Conservation (phyloP, 2,329 filamentous ascomycete species). For the Daldinia sp. region DNA sequence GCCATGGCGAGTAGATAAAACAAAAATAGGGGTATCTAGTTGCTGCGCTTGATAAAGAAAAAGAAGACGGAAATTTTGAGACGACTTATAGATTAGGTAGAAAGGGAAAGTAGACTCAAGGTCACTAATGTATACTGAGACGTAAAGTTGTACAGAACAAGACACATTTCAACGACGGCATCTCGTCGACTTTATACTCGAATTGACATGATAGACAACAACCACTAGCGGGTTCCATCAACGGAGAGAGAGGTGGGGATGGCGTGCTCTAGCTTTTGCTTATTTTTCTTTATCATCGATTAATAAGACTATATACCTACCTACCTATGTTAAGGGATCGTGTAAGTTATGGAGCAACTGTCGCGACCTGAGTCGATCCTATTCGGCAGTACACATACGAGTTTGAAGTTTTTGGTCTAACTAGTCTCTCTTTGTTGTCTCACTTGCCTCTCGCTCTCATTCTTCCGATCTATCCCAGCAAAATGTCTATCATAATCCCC, state of each 20-base stretch:
- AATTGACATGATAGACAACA: constrained; percentile 22
- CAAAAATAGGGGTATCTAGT: constrained; percentile 30
- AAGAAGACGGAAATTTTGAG: not conserved
- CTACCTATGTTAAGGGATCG: constrained; percentile 6
- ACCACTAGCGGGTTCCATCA: constrained; percentile 25
- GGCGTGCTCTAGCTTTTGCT: constrained; percentile 30
- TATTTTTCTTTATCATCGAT: constrained; percentile 32
- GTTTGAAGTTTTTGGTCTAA: constrained; percentile 19
- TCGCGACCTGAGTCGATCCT: constrained; percentile 24
- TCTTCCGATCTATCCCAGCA: constrained; percentile 13
- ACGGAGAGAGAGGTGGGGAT: constrained; percentile 30
- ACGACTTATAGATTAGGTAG: constrained; percentile 5
- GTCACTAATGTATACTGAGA: constrained; percentile 8
- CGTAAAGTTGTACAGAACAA: not conserved
- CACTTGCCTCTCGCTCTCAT: not conserved
- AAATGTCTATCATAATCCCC: constrained; percentile 24
- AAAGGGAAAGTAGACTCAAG: not conserved
- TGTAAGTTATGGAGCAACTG: constrained; percentile 1
- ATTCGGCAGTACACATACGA: constrained; percentile 17
- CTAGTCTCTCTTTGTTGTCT: constrained; percentile 13
- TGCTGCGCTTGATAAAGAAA: constrained; percentile 10
- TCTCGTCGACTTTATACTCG: constrained; percentile 31
- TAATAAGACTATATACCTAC: constrained; percentile 19
- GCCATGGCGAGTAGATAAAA: constrained; percentile 44
- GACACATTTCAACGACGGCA: constrained; percentile 4